phyloP scores from a whole-genome alignment of 1,284 basidiomycete genomes.

The Sporisorium graminicola region DNA sequence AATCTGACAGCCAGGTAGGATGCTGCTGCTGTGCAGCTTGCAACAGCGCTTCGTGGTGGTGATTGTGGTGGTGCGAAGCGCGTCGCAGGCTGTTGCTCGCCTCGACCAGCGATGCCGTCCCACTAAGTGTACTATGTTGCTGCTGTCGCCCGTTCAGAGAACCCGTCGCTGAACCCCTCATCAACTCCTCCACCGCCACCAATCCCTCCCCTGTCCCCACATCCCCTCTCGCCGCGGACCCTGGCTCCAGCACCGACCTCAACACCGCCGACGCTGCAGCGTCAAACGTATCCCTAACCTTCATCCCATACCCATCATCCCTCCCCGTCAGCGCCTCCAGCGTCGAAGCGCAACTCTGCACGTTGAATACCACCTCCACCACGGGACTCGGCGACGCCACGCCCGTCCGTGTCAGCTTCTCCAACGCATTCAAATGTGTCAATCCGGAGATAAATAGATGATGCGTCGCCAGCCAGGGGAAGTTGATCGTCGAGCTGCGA shows the following conservation, averaged over 20 bases:
- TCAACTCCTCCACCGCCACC: conserved; percentile 22
- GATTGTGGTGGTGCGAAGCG: conserved; percentile 16
- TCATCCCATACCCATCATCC: conserved; percentile 37
- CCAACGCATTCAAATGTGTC: conserved; percentile 49
- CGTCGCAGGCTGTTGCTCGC: conserved; percentile 1
- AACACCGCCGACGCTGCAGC: conserved; percentile 42
- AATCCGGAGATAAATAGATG: conserved; percentile 51
- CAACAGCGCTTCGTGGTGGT: conserved; percentile 21
- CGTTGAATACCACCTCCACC: conserved; percentile 49
- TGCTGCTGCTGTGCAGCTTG: conserved; percentile 29
- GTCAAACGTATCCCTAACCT: conserved; percentile 47
- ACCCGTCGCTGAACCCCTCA: conserved; percentile 7
- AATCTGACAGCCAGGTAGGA: conserved; percentile 49
- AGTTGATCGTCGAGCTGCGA: conserved; percentile 46
- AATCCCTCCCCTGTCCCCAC: conserved; percentile 2
- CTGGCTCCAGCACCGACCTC: conserved; percentile 31
- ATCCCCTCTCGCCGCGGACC: too few species aligned
- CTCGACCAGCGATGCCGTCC: not conserved
- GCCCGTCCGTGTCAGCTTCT: conserved; percentile 39
- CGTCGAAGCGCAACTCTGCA: conserved; percentile 52
- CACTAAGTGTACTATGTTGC: too few species aligned
- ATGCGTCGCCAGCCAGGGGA: conserved; percentile 47
- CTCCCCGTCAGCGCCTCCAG: conserved; percentile 43
- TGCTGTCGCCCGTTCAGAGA: conserved; percentile 2
- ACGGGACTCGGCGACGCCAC: conserved; percentile 28